Evolutionary conservation across 768 basidiomycete species (phyloP), one percentile per base, ranked within the genome.

Genomic region (Lepiota subincarnata): DNA sequence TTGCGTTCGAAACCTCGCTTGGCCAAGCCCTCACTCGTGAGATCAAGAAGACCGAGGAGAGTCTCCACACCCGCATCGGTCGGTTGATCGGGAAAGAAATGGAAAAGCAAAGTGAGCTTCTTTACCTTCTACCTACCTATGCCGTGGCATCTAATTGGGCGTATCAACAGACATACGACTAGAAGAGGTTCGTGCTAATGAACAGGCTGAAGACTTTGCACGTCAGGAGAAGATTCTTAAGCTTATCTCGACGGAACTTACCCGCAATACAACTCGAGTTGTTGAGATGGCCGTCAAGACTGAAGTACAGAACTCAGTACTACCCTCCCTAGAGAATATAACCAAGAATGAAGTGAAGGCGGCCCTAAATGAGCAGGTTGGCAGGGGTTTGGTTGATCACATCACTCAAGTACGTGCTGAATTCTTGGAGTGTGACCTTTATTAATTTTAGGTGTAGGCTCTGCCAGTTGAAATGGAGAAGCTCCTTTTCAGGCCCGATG

Each of bases 161-260:
- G 7, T 16, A 20, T 55, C 64, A 31, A 31, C 31, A 93, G 92
- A 92, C 63, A 82, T 85, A 79, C 87, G 89, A 39, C 73, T 92
- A 59, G 92, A 93, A 62, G 91, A 92, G 40, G 83, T 83, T 46
- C 85, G 89, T 56, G 78, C 76, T 20, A 81, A 83, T 54, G 89
- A 92, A 58, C 88, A 90, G 63, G 77, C 82, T 8, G 87, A 87
- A 57, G 90, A 92, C 63, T 89, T 90, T 57, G 75, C 83, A 36
- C 82, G 91, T 12, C 90, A 94, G 68, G 92, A 94, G 70, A 91
- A 88, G 68, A 89, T 93, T 56, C 73, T 93, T 62, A 92, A 92
- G 70, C 73, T 93, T 50, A 92, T 93, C 59, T 92, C 90, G 19
- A 88, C 81, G 1, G 89, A 92, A 68, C 75, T 93, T 47, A 92